Evolutionary conservation across 106 monocot species (phyloP), one percentile per base, ranked within the genome.

Genomic region (Acorus calamus): DNA sequence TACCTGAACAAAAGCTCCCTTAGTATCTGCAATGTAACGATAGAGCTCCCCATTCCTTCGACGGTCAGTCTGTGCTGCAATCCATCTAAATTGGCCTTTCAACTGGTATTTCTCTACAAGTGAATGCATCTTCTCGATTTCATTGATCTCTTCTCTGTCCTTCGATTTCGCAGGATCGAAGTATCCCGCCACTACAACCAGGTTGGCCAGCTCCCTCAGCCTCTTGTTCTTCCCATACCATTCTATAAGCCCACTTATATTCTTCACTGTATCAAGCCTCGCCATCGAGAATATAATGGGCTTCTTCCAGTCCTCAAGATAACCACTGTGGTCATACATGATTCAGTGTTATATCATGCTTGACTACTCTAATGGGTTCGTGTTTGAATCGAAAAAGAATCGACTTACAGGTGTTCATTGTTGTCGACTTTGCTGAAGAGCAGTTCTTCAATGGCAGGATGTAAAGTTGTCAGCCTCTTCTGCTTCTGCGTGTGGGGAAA

Each of bases 211-310:
- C 55, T 76, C 75, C 51, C 54, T 61, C 11, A 76, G 75, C 8
- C 57, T 68, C n/a, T 47, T 14, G 56, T 62, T 69, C 49, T 69
- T 76, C 5, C 69, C 75, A 14, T 76, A 76, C 55, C 69, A 50
- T 63, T 76, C 75, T 8, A 69, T 69, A 56, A 76, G 52, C 13
- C 75, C 75, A 42, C 69, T 69, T 51, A 76, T 53, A 56, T 76
- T 76, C 69, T 76, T 76, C 55, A 76, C 75, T 13, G 69, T 68
- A 49, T 76, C 75, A 5, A 76, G 55, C 60, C 75, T 69, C 4
- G 75, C 75, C 75, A 76, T 76, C 57, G 69, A 76, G 49, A 76
- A 76, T 28, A 76, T 69, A 4, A 76, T 69, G 54, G 75, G 75
- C 63, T 76, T 76, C 14, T 49, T 76, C 69, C 57, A 56, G 50